These are phyloP conservation scores for Psilocybe subaeruginosa DNA, from an alignment of 768 basidiomycete genomes.

Conservation along the genomic window DNA sequence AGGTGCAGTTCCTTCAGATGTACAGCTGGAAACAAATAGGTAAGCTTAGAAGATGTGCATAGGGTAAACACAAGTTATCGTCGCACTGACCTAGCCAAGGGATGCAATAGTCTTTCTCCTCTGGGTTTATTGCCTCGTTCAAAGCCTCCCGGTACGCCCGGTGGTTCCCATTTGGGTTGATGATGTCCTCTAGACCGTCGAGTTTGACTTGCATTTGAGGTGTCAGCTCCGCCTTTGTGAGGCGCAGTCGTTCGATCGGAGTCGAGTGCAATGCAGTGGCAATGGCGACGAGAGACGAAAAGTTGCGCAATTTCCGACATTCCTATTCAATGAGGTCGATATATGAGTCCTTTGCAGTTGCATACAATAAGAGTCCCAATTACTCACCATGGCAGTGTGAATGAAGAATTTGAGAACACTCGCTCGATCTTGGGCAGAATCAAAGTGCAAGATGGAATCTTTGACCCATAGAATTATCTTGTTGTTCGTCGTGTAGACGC, in stretches of 20 bases:
- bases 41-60: neutral
- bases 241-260: slow-evolving; percentile 35
- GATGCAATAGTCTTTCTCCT: slow-evolving; percentile 30
- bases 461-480: slow-evolving; percentile 43
- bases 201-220: slow-evolving; percentile 28
- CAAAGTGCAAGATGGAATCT: slow-evolving; percentile 41
- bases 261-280: slow-evolving; percentile 42
- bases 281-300: slow-evolving; percentile 44
- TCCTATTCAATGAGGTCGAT: slow-evolving; percentile 30
- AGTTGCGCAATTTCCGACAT: slow-evolving; percentile 46
- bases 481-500: slow-evolving; percentile 37
- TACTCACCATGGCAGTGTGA: slow-evolving; percentile 40
- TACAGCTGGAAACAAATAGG: slow-evolving; percentile 29
- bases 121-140: slow-evolving; percentile 22
- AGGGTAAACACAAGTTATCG: slow-evolving; percentile 6
- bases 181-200: slow-evolving; percentile 34
- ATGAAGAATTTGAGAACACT: slow-evolving; percentile 48
- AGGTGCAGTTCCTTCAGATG: slow-evolving; percentile 39
- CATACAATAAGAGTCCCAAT: neutral
- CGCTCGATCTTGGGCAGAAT: slow-evolving; percentile 36
- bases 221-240: slow-evolving; percentile 36
- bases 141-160: slow-evolving; percentile 38
- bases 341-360: neutral
- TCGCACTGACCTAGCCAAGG: slow-evolving; percentile 41
- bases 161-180: slow-evolving; percentile 36